Base-by-base conservation (phyloP, 1,139 yeast species). In the Kurtzmaniella quercitrusa region DNA sequence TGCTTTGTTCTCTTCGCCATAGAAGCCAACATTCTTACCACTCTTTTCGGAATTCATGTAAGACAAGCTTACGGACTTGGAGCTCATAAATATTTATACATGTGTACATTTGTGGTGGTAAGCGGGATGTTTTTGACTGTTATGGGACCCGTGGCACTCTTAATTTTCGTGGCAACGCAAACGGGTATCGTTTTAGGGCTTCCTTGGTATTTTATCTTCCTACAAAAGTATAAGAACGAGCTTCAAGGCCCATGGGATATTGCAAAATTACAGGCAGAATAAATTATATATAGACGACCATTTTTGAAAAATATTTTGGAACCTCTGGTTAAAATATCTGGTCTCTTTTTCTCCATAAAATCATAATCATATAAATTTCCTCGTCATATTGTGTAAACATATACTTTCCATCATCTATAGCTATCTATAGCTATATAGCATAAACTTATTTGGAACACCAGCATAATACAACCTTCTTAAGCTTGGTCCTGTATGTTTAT, bases 221-320 rank as follows among this genome's bases (percentile, higher is more conserved):
- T 88, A 34, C 96, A 88, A 56, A 77, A 80, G 61, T 88, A 88
- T 57, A 88, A 88, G 60, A 87, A 88, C 58, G 96, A 88, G 58
- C 68, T 88, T 44, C 91, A 85, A 61, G 96, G 96, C 0, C 96
- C 96, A 0, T 88, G 96, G 96, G 96, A 88, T 60, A 82, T 86
- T 1, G 96, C 95, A 11, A 80, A 76, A 54, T 96, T 34, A n/a
- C 37, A 34, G 14, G 20, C 12, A n/a, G 22, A 19, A 12, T 34
- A 16, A 34, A 5, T 7, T 5, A 8, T 21, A n/a, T n/a, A n/a
- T n/a, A n/a, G n/a, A n/a, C n/a, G n/a, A n/a, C n/a, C n/a, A n/a
- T n/a, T n/a, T n/a, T n/a, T n/a, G n/a, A n/a, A n/a, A n/a, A n/a
- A n/a, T n/a, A n/a, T n/a, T n/a, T n/a, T n/a, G n/a, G n/a, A n/a